Base-by-base conservation (phyloP, 1,139 yeast genomes). In the Pichia sp. region DNA sequence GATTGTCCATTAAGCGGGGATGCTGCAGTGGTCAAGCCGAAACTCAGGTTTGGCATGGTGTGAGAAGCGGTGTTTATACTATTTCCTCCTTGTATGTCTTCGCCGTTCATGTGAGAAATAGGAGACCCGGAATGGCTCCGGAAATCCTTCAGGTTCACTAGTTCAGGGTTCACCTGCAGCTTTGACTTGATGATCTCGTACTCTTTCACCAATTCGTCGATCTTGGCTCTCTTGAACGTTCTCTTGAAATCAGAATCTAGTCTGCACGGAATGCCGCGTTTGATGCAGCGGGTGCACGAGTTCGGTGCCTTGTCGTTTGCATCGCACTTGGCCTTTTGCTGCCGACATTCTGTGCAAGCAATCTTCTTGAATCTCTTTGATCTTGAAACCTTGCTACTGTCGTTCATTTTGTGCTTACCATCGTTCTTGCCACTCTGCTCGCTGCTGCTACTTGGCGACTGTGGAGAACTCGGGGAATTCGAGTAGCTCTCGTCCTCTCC, bases 311-410 rank as follows among this genome's bases (percentile, higher is more conserved):
- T 77, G 58, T 86, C 91, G 59, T 79, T 83, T 9, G 97, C 96
- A 69, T 90, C 95, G 71, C 98, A 93, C 61, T 85, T 81, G 30
- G 93, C 77, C 71, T 93, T 93, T 68, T 93, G 99, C 70, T 93
- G 99, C 20, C 99, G 80, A 67, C 99, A 93, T 67, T 92, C 97
- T 2, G 89, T 91, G 73, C 99, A 93, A 0, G 98, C 98, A 69
- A 91, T 84, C 59, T 85, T 78, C 66, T 84, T 85, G 9, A 51
- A 54, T 41, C 55, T 56, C 41, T 56, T 55, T 3, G 50, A 16
- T 27, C 45, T 51, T 29, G 33, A 43, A 8, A 27, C 24, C 36
- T 40, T 41, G n/a, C 30, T 43, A 10, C 7, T 20, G n/a, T 24
- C 30, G 46, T 43, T 43, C n/a, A 43, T 6, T 16, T 16, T 34